Conservation (phyloP, 495 filamentous ascomycete genomes). For the Aspergillus panamensis region DNA sequence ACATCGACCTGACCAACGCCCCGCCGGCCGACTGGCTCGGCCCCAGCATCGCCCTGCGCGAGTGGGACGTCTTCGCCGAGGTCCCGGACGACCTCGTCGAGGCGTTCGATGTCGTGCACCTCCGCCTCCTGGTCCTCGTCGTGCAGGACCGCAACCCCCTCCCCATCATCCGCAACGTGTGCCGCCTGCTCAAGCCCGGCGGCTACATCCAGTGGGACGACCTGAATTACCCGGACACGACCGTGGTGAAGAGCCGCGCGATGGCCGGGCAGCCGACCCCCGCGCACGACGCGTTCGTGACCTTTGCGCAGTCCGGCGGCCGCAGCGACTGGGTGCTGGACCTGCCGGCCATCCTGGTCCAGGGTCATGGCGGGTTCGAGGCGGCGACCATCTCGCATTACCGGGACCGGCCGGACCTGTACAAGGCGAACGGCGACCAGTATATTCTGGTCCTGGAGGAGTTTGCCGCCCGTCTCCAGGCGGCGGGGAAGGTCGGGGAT, state of each 20-base stretch:
- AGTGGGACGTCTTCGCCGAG: conserved; percentile 26
- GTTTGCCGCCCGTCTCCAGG: conserved; percentile 3
- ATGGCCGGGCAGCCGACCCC: not conserved
- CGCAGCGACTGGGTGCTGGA: conserved; percentile 21
- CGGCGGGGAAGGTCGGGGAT: not conserved
- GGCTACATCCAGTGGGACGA: conserved; percentile 39
- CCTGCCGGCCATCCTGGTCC: conserved; percentile 8
- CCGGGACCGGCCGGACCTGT: conserved; percentile 8
- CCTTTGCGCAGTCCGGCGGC: conserved; percentile 8
- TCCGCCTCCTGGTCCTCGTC: conserved; percentile 28
- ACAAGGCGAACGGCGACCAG: conserved; percentile 15
- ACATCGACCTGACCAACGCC: conserved; percentile 25
- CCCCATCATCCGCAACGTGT: conserved; percentile 16
- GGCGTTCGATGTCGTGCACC: conserved; percentile 35
- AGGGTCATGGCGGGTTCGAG: conserved; percentile 7
- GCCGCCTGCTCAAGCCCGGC: conserved; percentile 30
- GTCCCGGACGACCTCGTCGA: conserved; percentile 24
- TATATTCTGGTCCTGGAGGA: conserved; percentile 18
- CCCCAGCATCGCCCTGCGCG: conserved; percentile 19
- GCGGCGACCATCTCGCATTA: conserved; percentile 12
- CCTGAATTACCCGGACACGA: conserved; percentile 8
- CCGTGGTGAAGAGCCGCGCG: conserved; percentile 9
- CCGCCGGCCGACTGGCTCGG: conserved; percentile 27
- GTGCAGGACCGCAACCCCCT: conserved; percentile 22
- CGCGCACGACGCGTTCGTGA: conserved; percentile 12